Conservation (phyloP, 148 eudicot species). For the Rhododendron vialii region DNA sequence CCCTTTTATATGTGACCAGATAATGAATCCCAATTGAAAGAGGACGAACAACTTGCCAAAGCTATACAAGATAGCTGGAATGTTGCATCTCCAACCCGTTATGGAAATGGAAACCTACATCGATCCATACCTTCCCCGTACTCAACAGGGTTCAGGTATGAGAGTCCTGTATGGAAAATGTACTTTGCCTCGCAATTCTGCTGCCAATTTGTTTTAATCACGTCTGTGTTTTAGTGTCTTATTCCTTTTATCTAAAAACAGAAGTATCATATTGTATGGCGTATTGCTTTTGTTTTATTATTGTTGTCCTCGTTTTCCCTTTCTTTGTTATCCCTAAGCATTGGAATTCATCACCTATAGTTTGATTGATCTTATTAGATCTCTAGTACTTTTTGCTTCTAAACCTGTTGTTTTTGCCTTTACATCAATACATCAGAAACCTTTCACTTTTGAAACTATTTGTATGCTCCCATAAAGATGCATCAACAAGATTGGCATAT, state of each 20-base stretch:
- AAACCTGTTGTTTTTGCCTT: not conserved
- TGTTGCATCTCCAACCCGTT: slow-evolving; percentile 43
- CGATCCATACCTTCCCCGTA: slow-evolving; percentile 52
- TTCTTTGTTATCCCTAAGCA: not conserved
- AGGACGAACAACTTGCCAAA: slow-evolving; percentile 74
- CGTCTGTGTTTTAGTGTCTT: not conserved
- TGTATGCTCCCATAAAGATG: not conserved
- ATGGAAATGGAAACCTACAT: slow-evolving; percentile 31
- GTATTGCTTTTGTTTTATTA: not conserved
- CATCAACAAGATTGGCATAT: not conserved
- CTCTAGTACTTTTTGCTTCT: not conserved
- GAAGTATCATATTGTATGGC: not conserved
- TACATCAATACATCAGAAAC: not conserved
- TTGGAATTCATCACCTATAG: not conserved
- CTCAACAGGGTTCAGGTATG: slow-evolving; percentile 63
- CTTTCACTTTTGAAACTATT: not conserved
- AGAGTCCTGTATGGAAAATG: not conserved
- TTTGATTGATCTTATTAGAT: not conserved
- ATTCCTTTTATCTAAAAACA: not conserved
- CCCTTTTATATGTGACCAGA: slow-evolving; percentile 24
- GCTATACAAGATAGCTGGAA: slow-evolving; percentile 71
- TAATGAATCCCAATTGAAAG: slow-evolving; percentile 53
- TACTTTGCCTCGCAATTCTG: not conserved
- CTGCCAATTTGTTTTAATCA: not conserved
- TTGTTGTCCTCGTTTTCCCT: not conserved